phyloP scores from a whole-genome alignment of 1,284 basidiomycete species.

The Lignosus rhinocerotis region DNA sequence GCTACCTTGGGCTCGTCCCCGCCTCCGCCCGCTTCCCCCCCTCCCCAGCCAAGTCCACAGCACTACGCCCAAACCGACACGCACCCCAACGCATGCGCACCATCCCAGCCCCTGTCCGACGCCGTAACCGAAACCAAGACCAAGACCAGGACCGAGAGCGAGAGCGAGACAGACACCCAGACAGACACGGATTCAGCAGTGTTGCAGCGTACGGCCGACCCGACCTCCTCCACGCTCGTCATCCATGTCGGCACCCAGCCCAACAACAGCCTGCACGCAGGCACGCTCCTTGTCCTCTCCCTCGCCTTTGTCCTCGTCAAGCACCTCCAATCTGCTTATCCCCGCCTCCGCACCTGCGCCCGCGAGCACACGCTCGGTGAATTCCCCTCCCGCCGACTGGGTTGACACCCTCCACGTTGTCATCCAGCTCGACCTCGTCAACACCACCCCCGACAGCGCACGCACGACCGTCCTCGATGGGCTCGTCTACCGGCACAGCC shows the following conservation, averaged over 20 bases:
- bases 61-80: too few relatives aligned
- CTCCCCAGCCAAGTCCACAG: too few relatives aligned
- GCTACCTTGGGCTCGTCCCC: conserved; percentile 13
- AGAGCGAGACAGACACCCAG: too few relatives aligned
- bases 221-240: conserved; percentile 10
- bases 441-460: conserved; percentile 29
- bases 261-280: conserved; percentile 34
- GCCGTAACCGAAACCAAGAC: too few relatives aligned
- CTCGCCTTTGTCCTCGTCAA: conserved; percentile 29
- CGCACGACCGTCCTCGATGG: conserved; percentile 12
- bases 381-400: conserved; percentile 11
- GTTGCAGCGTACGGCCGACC: too few relatives aligned
- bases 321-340: conserved; percentile 6
- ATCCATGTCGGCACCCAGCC: conserved; percentile 36
- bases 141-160: too few relatives aligned
- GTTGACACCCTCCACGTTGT: conserved; percentile 15
- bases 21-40: not conserved
- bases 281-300: conserved; percentile 32
- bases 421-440: conserved; percentile 32
- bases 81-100: too few relatives aligned
- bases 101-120: too few relatives aligned
- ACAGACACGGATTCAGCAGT: too few relatives aligned
- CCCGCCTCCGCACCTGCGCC: conserved; percentile 8
- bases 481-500: conserved; percentile 27
- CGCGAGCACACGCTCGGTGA: not conserved